These are phyloP conservation scores for Penicillium desertorum DNA, from an alignment of 495 filamentous ascomycete species.

Conservation along the genomic window DNA sequence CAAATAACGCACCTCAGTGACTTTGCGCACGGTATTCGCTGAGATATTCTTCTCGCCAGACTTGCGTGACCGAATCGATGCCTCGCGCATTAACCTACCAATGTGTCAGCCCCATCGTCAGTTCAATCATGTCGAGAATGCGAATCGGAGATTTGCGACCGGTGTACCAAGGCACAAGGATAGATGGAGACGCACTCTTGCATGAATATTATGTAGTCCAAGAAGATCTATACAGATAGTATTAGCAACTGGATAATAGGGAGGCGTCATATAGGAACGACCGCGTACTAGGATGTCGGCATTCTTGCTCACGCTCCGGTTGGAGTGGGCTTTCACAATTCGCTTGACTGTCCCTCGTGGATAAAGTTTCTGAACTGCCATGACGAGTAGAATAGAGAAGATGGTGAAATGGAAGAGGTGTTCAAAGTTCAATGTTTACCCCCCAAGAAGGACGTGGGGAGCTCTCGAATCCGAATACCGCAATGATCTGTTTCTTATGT, in stretches of 20 bases:
- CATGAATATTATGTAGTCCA: slow-evolving; percentile 89
- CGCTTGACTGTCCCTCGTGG: slow-evolving; percentile 82
- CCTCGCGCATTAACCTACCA: slow-evolving; percentile 77
- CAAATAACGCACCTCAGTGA: slow-evolving; percentile 60
- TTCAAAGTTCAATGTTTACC: slow-evolving; percentile 5
- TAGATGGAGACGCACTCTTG: slow-evolving; percentile 62
- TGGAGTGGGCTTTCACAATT: slow-evolving; percentile 85
- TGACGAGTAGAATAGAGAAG: slow-evolving; percentile 13
- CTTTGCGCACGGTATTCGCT: slow-evolving; percentile 72
- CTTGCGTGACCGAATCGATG: slow-evolving; percentile 72
- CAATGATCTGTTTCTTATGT: slow-evolving; percentile 4
- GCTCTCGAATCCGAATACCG: slow-evolving; percentile 7
- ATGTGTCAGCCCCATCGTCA: slow-evolving; percentile 1
- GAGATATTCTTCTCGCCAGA: slow-evolving; percentile 70
- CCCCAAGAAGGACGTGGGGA: not conserved
- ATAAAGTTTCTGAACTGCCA: slow-evolving; percentile 69
- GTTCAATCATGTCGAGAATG: not conserved
- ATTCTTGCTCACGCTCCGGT: slow-evolving; percentile 77
- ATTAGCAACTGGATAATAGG: not conserved
- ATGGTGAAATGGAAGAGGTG: not conserved
- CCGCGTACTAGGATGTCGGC: slow-evolving; percentile 77
- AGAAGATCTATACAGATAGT: slow-evolving; percentile 60
- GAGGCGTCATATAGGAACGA: not conserved
- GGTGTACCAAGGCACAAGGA: not conserved
- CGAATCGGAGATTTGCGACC: not conserved